These are phyloP conservation scores for Plantago major DNA, from an alignment of 257 asterid species.

Conservation along the genomic window DNA sequence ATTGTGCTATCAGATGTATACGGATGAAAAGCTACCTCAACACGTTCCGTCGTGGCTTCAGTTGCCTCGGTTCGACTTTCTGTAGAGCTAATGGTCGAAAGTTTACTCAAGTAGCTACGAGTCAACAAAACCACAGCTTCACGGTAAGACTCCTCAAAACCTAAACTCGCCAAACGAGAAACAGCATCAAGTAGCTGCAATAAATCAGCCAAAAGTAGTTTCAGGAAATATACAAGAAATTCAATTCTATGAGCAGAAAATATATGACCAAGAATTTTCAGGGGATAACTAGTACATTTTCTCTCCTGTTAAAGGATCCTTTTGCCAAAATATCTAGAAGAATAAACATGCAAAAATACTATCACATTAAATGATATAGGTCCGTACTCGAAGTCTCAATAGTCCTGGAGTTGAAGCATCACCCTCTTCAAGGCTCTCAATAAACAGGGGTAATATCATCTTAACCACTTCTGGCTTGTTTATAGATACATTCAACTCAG, in stretches of 20 bases:
- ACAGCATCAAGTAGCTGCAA: conserved; percentile 99
- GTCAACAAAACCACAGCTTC: conserved; percentile 93
- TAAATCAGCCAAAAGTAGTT: conserved; percentile 52
- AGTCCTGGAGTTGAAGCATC: conserved; percentile 89
- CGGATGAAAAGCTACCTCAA: conserved; percentile 57
- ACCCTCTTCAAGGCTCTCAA: conserved; percentile 98
- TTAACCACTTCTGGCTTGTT: conserved; percentile 91
- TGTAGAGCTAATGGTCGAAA: conserved; percentile 76
- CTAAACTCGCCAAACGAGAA: conserved; percentile 98
- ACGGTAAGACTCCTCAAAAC: conserved; percentile 94
- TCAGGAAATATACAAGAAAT: conserved; percentile 38
- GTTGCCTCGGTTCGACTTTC: conserved; percentile 77
- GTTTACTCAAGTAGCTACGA: conserved; percentile 88
- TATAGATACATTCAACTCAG: conserved; percentile 68
- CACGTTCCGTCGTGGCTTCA: conserved; percentile 94
- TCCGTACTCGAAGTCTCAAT: conserved; percentile 80
- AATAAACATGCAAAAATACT: conserved; percentile 16
- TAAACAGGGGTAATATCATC: conserved; percentile 85
- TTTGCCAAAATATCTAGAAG: conserved; percentile 11
- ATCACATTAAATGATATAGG: conserved; percentile 21
- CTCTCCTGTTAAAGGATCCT: conserved; percentile 10
- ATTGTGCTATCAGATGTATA: conserved; percentile 16
- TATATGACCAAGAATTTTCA: not conserved
- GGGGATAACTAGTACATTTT: conserved; percentile 1
- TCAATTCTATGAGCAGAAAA: conserved; percentile 5